Evolutionary conservation across 1,284 basidiomycete species (phyloP), one percentile per base, ranked within the genome.

Genomic region (Apiotrichum akiyoshidainum): DNA sequence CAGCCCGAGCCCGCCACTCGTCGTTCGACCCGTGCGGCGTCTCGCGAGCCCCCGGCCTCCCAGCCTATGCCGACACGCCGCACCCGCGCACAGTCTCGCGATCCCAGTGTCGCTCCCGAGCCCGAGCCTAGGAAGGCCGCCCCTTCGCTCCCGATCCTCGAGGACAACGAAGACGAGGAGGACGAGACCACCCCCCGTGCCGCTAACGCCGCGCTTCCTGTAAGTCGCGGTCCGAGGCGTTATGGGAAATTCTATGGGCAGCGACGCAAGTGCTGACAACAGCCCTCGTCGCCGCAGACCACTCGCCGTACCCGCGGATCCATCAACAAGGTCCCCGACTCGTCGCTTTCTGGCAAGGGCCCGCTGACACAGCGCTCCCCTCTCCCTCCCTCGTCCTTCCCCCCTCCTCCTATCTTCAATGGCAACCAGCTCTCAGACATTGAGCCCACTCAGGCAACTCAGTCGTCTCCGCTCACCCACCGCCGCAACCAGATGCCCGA

Each of bases 401-500:
- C 55, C 9, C 19, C 12, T 22, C 34, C 47, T n/a, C 21, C 35
- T 7, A 6, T 40, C 9, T 40, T 50, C 48, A 22, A 22, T 14
- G 46, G 41, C 2, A 21, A 17, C 40, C 14, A 14, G 35, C 34
- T 45, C 16, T 41, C 57, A 2, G 16, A 48, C 33, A 21, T 13
- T 34, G 45, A 46, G 22, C 37, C 44, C 5, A 19, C 31, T n/a
- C 48, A 46, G 2, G 58, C 51, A 40, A 58, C 64, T 11, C 67
- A 63, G 47, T 64, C 61, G n/a, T 63, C 61, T 0, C 64, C 64
- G 0, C 52, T 60, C 5, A 34, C 19, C 31, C 52, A 48, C 9
- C 45, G 22, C 45, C 41, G 26, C 47, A 21, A 56, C 45, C 33
- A 33, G 34, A 34, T 41, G 19, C 40, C 47, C 2, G 57, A 47